Percentiles rank a stretch among this genome's conserved stretches.
Conservation (phyloP, 495 filamentous ascomycete species). For the Aspergillus bertholletiae region DNA sequence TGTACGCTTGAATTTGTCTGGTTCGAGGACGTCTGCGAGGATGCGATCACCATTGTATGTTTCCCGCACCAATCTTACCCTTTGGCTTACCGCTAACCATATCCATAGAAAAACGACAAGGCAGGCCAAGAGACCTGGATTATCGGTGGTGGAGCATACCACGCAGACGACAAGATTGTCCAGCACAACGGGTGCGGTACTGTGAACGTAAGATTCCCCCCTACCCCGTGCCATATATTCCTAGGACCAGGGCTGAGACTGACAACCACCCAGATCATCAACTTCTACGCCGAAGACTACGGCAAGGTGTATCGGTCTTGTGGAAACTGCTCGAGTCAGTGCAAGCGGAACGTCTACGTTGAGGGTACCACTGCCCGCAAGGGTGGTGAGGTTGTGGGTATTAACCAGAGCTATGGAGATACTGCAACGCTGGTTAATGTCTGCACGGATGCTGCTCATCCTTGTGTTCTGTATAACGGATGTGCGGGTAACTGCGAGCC, state of each 20-base stretch:
- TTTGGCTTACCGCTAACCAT: neutral
- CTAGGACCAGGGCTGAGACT: neutral
- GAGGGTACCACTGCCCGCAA: slow-evolving; percentile 16
- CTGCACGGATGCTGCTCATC: slow-evolving; percentile 12
- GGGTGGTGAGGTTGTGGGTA: slow-evolving; percentile 18
- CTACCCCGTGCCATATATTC: too few species aligned
- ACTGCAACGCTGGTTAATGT: slow-evolving; percentile 24
- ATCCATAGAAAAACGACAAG: slow-evolving; percentile 12
- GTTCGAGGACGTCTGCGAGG: slow-evolving; percentile 20
- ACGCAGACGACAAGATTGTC: slow-evolving; percentile 57
- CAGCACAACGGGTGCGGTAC: slow-evolving; percentile 61
- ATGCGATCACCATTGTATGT: slow-evolving; percentile 17
- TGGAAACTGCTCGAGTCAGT: slow-evolving; percentile 22
- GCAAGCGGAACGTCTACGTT: slow-evolving; percentile 20
- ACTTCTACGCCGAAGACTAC: slow-evolving; percentile 42
- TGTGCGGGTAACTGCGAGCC: slow-evolving; percentile 18
- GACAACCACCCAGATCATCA: slow-evolving; percentile 14
- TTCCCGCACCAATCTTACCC: neutral
- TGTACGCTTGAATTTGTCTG: slow-evolving; percentile 19
- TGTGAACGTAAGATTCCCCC: slow-evolving; percentile 42
- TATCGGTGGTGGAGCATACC: slow-evolving; percentile 54
- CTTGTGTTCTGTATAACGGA: slow-evolving; percentile 12
- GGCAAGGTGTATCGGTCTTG: slow-evolving; percentile 26
- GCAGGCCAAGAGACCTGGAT: slow-evolving; percentile 23
- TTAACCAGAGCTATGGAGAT: slow-evolving; percentile 31